A percentile compares a stretch with the other conserved stretches of the same genome.
These are phyloP conservation scores for Tillandsia leiboldiana DNA, from an alignment of 176 grass and related monocot species.

Conservation along the genomic window DNA sequence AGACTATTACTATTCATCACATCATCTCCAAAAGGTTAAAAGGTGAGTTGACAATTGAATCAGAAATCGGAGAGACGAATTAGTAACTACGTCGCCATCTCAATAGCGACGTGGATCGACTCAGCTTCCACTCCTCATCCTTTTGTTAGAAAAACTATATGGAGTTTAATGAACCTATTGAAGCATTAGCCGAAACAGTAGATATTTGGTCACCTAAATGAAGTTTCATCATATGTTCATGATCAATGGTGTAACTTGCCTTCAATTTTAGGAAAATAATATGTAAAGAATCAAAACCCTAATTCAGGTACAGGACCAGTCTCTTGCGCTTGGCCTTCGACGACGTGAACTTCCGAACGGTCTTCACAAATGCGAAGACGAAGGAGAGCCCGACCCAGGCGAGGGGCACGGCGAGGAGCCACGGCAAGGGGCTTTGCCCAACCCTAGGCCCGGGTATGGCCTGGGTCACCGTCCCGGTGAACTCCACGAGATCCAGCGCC, in stretches of 20 bases:
- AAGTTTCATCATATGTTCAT: too few relatives aligned
- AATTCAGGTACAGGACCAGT: conserved; percentile 26
- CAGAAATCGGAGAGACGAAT: not conserved
- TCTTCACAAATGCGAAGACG: conserved; percentile 52
- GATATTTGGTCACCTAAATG: too few relatives aligned
- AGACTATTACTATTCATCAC: not conserved
- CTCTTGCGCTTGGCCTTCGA: conserved; percentile 69
- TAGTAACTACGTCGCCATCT: not conserved
- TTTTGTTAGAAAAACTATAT: too few relatives aligned
- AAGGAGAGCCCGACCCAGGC: conserved; percentile 66
- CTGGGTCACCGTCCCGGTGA: conserved; percentile 90
- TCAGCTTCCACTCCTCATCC: too few relatives aligned
- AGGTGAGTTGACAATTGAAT: too few relatives aligned
- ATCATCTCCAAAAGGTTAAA: too few relatives aligned
- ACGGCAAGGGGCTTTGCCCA: conserved; percentile 60
- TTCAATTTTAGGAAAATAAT: too few relatives aligned
- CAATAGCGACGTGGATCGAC: too few relatives aligned
- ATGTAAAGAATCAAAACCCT: not conserved
- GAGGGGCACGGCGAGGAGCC: conserved; percentile 67
- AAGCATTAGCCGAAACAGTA: too few relatives aligned
- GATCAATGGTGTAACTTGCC: too few relatives aligned
- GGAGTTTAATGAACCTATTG: too few relatives aligned
- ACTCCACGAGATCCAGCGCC: conserved; percentile 94
- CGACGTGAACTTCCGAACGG: conserved; percentile 67
- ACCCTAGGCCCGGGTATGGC: conserved; percentile 83